Evolutionary conservation across 441 rosid species (phyloP), one percentile per base, ranked within the genome.

Genomic region (Gossypium trilobum): DNA sequence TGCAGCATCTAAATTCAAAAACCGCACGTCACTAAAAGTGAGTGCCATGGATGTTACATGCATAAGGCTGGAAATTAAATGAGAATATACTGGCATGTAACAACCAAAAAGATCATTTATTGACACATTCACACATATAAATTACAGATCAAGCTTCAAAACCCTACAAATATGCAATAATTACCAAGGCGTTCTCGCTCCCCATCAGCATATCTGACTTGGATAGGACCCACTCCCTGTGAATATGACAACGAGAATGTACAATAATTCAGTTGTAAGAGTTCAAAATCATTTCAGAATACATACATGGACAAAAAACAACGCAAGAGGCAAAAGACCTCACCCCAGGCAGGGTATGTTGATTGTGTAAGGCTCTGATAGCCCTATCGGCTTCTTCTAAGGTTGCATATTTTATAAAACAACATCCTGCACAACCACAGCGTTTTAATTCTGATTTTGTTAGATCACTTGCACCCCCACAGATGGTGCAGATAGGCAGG

Each of bases 121-220:
- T 58, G 3, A 31, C 17, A 72, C 23, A 66, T 8, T 36, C 61
- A 20, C 56, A 33, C 27, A 62, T 23, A 29, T 22, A 65, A 74
- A 17, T 10, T 20, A 44, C 19, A 51, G 10, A 44, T 8, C 19
- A 16, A 63, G 20, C 61, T 16, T 71, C 57, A 70, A 68, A 71
- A 70, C n/a, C 74, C 72, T 55, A 72, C 23, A 72, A 36, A 23
- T n/a, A 57, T 5, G 13, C 10, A 73, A 72, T 59, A 42, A 76
- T 80, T 92, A 95, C 99, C 99, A 60, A 93, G 89, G 63, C 99
- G 98, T 82, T 91, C 99, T 72, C 95, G 84, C 84, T 95, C 99
- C 66, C 99, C 99, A 76, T 95, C 99, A 76, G 99, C 99, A 77
- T 91, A 95, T 80, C 98, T 87, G 78, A 95, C 99, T 87, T 92